Evolutionary conservation across 331 rosid species (phyloP), one percentile per base, ranked within the genome.

Genomic region (Malus hybrid): DNA sequence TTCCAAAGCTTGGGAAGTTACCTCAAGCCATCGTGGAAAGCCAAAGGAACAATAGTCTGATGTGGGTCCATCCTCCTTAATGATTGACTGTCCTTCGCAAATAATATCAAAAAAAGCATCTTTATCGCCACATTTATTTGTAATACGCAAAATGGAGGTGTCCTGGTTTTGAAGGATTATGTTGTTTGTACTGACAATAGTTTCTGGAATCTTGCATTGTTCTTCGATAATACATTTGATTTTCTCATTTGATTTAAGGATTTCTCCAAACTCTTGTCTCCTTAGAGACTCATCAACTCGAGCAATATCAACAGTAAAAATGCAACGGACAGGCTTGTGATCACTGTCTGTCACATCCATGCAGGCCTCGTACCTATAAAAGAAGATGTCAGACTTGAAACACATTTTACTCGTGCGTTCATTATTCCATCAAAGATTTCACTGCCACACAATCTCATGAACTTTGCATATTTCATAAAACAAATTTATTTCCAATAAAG

Each of bases 321-420:
- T 85, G 87, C 96, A 88, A 64, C 97, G 96, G 77, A 94, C 99
- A 30, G 99, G 99, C 84, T 94, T 94, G 84, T 94, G 99, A 81
- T 94, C 99, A 75, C 99, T 94, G 84, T 92, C 97, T 3, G 97
- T 90, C 82, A 94, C 97, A 84, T 90, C 97, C 99, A 92, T 92
- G 87, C 96, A 90, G 64, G 96, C 99, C 70, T 94, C 96, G 5
- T 94, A 94, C 92, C 99, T 94, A 39, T 64, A 79, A 80, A 30
- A 74, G 70, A 68, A 66, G 74, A 81, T 33, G 81, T n/a, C 73
- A 62, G 50, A 44, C 50, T 44, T 44, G 50, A 68, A 58, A 58
- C 29, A 58, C 32, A 22, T 58, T 6, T 24, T 32, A 18, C 10
- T 6, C 5, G 6, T 20, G 28, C 63, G 3, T 56, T 55, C 32